Evolutionary conservation across 2,329 filamentous ascomycete genomes (phyloP), one percentile per base, ranked within the genome.

Genomic region (Penicillium sp.): DNA sequence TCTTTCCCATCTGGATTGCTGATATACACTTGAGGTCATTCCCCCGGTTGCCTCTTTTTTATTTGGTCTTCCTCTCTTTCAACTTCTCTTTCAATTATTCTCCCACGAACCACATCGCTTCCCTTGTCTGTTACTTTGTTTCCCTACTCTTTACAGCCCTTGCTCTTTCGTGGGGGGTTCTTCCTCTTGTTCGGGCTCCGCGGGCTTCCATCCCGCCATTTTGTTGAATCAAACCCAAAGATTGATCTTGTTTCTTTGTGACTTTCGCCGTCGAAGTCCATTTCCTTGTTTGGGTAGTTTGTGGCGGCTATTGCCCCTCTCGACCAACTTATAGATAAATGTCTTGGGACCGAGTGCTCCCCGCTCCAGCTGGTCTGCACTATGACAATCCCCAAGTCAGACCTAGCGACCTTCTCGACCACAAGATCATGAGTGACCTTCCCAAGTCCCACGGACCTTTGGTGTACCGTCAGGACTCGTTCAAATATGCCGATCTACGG

Each of bases 311-410:
- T 57, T 42, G 29, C 43, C 42, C 26, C 39, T 49, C 39, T 53
- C 21, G 33, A 46, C 14, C 27, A 39, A 42, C 39, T 31, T 54
- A 35, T 67, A 64, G 53, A 67, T 71, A 70, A 71, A 79, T 80
- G 76, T 79, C 77, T 75, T 79, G 75, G 71, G 77, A 80, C 68
- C 76, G 78, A 74, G 75, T 79, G 54, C 75, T 80, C 33, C 78
- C 77, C 57, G 73, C 73, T 55, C 76, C 77, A 55, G 64, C 72
- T 65, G 72, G 74, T 63, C 67, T 80, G 54, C 73, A 72, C 59
- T 69, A 78, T 74, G 75, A 77, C 53, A 57, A 69, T 64, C 57
- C 69, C 52, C 68, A 69, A 61, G 69, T 69, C 59, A 69, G 73
- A 64, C 63, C 67, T 42, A 76, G 68, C 62, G 73, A 70, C 53